Percentiles rank a stretch among this genome's conserved stretches.
Conservation (phyloP, 2,329 filamentous ascomycete genomes). For the Fusarium luffae region DNA sequence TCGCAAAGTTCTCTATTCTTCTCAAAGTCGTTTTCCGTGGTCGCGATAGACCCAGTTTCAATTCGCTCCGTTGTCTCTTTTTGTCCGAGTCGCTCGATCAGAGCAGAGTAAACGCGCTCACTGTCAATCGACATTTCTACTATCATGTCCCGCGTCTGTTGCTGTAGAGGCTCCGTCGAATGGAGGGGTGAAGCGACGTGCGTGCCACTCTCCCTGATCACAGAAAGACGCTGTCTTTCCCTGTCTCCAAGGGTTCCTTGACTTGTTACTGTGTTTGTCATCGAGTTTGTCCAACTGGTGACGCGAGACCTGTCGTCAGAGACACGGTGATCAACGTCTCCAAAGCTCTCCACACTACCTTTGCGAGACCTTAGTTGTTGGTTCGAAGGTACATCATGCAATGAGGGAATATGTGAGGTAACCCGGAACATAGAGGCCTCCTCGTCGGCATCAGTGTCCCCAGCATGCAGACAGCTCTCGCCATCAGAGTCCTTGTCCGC, state of each 20-base stretch:
- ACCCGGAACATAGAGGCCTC: constrained; percentile 61
- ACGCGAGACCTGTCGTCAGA: constrained; percentile 70
- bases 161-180: constrained; percentile 26
- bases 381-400: constrained; percentile 60
- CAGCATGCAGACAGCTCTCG: constrained; percentile 49
- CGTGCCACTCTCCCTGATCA: constrained; percentile 68
- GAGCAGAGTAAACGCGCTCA: constrained; percentile 70
- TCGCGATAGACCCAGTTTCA: not conserved
- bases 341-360: constrained; percentile 65
- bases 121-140: constrained; percentile 59
- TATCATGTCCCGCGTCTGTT: constrained; percentile 36
- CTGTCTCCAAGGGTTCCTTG: constrained; percentile 54
- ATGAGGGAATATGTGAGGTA: constrained; percentile 60
- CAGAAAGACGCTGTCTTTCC: constrained; percentile 69
- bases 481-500: constrained; percentile 40
- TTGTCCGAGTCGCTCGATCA: constrained; percentile 67
- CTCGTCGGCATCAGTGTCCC: constrained; percentile 51
- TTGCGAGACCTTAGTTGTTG: constrained; percentile 63
- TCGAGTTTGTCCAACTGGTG: constrained; percentile 78
- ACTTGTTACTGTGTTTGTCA: constrained; percentile 64
- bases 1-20: not conserved
- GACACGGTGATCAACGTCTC: constrained; percentile 52
- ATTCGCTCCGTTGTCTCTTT: constrained; percentile 38
- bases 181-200: constrained; percentile 53
- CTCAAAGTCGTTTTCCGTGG: not conserved